Percentiles rank a stretch among this genome's conserved stretches.
Conservation (phyloP, 805 yeast genomes). For the Nakazawaea ambrosiae region DNA sequence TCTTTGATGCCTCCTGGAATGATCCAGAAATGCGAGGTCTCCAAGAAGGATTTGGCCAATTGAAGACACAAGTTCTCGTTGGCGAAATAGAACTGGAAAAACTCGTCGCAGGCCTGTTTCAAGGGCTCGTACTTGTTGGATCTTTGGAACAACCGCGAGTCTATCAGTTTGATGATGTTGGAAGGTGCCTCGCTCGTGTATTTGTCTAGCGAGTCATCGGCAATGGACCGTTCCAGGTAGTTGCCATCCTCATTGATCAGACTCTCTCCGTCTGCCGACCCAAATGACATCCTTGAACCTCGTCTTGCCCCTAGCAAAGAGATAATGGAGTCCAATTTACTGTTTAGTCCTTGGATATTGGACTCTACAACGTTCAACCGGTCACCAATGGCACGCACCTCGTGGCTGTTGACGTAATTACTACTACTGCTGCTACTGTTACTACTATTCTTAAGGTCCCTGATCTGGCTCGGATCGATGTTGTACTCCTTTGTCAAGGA, state of each 20-base stretch:
- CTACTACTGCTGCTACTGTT: background rate
- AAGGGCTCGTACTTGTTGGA: slow-evolving; percentile 23
- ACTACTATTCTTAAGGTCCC: slow-evolving; percentile 4
- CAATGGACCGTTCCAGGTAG: background rate
- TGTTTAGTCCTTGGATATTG: slow-evolving; percentile 4
- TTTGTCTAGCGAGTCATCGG: slow-evolving; percentile 9
- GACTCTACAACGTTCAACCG: slow-evolving; percentile 9
- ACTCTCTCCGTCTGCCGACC: slow-evolving; percentile 1
- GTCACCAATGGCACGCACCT: background rate
- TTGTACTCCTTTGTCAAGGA: slow-evolving; percentile 33
- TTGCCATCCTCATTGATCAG: background rate
- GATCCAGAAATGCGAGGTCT: slow-evolving; percentile 53
- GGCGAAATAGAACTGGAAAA: slow-evolving; percentile 36
- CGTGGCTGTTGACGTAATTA: background rate
- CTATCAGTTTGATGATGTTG: slow-evolving; percentile 22
- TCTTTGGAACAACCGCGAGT: slow-evolving; percentile 20
- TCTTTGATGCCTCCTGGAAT: slow-evolving; percentile 54
- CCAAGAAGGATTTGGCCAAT: slow-evolving; percentile 40
- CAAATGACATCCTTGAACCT: background rate
- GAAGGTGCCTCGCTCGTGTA: slow-evolving; percentile 20
- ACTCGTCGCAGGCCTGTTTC: slow-evolving; percentile 31
- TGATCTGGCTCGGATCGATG: slow-evolving; percentile 31
- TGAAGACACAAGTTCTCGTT: slow-evolving; percentile 36
- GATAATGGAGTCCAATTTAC: slow-evolving; percentile 16
- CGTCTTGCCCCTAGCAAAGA: slow-evolving; percentile 10